Percentiles rank a stretch among this genome's conserved stretches.
These are phyloP conservation scores for Tetratostichococcus sp. DNA, from an alignment of 139 green algal genomes.

Conservation along the genomic window DNA sequence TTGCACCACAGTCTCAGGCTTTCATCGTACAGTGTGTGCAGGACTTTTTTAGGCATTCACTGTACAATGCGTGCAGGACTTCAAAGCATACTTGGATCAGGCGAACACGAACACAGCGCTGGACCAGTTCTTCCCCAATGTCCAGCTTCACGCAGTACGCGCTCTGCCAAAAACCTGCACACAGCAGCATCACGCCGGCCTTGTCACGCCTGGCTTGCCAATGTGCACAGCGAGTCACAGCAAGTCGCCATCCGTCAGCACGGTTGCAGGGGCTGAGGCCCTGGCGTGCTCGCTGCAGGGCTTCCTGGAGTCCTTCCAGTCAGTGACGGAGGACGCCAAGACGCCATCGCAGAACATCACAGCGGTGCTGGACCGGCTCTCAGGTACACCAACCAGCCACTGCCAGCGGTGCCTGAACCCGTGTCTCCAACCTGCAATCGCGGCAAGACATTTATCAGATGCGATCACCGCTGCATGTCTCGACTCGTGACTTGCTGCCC, in stretches of 20 bases:
- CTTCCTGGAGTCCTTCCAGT: background rate
- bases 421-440: background rate
- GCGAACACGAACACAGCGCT: background rate
- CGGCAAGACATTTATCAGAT: background rate
- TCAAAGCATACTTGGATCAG: background rate
- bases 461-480: too few species aligned
- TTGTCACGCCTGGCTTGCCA: too few species aligned
- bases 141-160: background rate
- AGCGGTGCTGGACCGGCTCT: background rate
- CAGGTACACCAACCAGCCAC: background rate
- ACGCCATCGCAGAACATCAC: background rate
- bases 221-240: too few species aligned
- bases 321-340: background rate
- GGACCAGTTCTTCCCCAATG: background rate
- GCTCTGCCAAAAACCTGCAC: too few species aligned
- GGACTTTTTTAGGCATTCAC: too few species aligned
- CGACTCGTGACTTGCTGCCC: too few species aligned
- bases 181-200: too few species aligned
- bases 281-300: too few species aligned
- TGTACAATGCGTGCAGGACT: background rate
- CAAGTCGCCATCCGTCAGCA: too few species aligned
- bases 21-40: background rate
- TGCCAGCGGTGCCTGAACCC: background rate
- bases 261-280: too few species aligned
- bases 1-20: too few species aligned